Evolutionary conservation across 2,329 filamentous ascomycete species (phyloP).

Genomic region (Colletotrichum trifolii): DNA sequence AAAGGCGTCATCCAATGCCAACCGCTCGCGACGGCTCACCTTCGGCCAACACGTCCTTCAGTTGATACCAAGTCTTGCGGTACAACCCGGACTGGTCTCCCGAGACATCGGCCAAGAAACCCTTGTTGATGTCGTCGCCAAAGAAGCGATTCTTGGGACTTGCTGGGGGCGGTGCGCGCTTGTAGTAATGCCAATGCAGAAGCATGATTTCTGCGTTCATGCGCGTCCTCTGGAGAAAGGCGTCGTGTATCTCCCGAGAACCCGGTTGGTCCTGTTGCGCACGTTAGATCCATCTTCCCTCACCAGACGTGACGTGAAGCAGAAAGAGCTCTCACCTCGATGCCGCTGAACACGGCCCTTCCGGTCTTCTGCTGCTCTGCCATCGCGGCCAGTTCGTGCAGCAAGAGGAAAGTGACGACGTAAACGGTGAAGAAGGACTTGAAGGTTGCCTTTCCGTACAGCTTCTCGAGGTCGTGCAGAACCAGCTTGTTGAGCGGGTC

Average conservation of each 20-base stretch:
- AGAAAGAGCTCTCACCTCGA: background rate
- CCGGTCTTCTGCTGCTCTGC: slow-evolving; percentile 1
- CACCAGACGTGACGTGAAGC: background rate
- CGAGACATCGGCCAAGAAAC: slow-evolving; percentile 8
- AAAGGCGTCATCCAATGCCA: no score
- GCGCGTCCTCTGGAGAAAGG: slow-evolving; percentile 46
- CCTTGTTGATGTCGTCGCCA: slow-evolving; percentile 16
- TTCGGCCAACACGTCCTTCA: background rate
- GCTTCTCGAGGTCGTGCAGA: slow-evolving; percentile 47
- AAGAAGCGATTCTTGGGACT: background rate
- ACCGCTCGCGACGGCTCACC: background rate
- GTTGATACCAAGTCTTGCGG: background rate
- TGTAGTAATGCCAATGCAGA: slow-evolving; percentile 62
- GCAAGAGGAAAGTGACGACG: slow-evolving; percentile 53
- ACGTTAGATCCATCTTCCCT: background rate
- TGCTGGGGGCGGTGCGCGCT: background rate
- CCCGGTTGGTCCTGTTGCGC: background rate
- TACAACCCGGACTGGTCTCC: background rate
- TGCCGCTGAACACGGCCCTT: background rate
- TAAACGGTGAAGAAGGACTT: slow-evolving; percentile 51
- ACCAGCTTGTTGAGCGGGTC: slow-evolving; percentile 47
- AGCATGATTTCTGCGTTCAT: slow-evolving; percentile 59
- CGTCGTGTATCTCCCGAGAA: background rate
- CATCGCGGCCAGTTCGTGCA: slow-evolving; percentile 42
- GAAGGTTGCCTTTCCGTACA: slow-evolving; percentile 32